Percentiles rank a stretch among this genome's conserved stretches.
These are phyloP conservation scores for Neonectria neomacrospora DNA, from an alignment of 2,329 filamentous ascomycete species.

Conservation along the genomic window DNA sequence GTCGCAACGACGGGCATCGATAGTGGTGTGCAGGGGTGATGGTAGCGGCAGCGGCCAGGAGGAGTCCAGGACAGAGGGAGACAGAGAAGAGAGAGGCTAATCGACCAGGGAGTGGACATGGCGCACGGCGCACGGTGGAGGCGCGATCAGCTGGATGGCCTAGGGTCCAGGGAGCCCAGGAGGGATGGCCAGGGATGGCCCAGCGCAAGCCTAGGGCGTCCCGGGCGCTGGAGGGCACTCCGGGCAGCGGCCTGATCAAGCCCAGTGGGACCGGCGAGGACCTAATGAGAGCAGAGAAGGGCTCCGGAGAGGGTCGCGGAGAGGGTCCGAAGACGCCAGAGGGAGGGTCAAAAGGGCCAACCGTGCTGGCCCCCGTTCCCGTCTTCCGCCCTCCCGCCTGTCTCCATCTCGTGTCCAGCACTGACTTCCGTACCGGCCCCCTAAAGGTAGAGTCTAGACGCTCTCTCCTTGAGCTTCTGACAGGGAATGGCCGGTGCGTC, in stretches of 20 bases:
- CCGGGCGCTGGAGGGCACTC: constrained; percentile 30
- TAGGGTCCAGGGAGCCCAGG: not conserved
- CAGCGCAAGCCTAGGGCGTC: constrained; percentile 28
- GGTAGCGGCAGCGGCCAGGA: constrained; percentile 33
- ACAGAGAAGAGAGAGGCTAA: constrained; percentile 7
- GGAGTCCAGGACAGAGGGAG: not conserved
- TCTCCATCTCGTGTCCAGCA: constrained; percentile 38
- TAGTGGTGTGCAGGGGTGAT: constrained; percentile 46
- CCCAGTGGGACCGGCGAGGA: constrained; percentile 29
- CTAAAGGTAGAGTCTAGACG: not conserved
- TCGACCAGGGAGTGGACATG: constrained; percentile 13
- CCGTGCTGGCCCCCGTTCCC: constrained; percentile 44
- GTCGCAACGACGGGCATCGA: constrained; percentile 26
- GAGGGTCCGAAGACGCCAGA: constrained; percentile 26
- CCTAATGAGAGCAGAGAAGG: constrained; percentile 19
- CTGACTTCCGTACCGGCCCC: constrained; percentile 12
- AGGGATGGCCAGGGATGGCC: constrained; percentile 29
- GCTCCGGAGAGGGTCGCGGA: constrained; percentile 22
- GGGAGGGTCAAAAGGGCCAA: constrained; percentile 30
- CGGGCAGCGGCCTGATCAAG: constrained; percentile 18
- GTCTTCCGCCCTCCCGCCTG: constrained; percentile 43
- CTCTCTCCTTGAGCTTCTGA: constrained; percentile 4
- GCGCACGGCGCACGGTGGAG: constrained; percentile 31
- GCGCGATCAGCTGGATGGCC: constrained; percentile 42
- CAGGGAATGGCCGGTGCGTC: constrained; percentile 5